Evolutionary conservation across 805 yeast genomes (phyloP).

Genomic region (Clavispora santaluciae): DNA sequence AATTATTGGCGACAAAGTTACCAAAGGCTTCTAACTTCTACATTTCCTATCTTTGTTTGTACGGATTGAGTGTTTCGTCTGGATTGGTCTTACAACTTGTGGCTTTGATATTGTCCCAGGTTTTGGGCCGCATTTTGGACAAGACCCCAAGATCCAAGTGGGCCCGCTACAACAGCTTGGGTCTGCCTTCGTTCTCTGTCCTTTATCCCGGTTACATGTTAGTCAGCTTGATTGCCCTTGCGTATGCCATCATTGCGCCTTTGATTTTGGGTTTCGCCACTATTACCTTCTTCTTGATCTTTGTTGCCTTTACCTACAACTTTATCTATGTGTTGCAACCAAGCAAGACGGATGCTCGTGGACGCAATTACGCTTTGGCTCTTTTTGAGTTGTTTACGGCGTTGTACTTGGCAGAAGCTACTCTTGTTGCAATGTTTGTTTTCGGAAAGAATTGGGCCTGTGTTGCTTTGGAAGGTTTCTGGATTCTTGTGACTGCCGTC

Average conservation of each 20-base stretch:
- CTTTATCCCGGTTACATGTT: constrained; percentile 75
- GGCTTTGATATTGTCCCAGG: constrained; percentile 63
- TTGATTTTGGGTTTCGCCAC: constrained; percentile 64
- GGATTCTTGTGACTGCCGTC: constrained; percentile 51
- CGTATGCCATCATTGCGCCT: constrained; percentile 78
- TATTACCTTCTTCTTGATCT: constrained; percentile 51
- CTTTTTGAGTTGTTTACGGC: constrained; percentile 70
- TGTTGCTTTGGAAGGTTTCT: constrained; percentile 63
- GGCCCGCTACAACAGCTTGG: constrained; percentile 63
- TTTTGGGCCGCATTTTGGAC: constrained; percentile 69
- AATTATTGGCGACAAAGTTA: constrained; percentile 64
- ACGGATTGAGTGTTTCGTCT: constrained; percentile 76
- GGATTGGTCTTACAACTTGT: constrained; percentile 73
- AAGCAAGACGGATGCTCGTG: constrained; percentile 55
- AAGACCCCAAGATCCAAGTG: constrained; percentile 90
- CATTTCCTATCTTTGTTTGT: constrained; percentile 73
- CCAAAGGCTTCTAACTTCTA: constrained; percentile 92
- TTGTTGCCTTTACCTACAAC: constrained; percentile 59
- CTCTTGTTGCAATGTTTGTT: constrained; percentile 66
- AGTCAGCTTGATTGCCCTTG: constrained; percentile 64
- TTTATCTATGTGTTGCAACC: constrained; percentile 60
- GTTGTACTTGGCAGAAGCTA: constrained; percentile 64
- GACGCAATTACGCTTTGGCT: constrained; percentile 69
- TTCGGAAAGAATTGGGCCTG: constrained; percentile 78
- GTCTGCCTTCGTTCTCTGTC: constrained; percentile 75